Percentiles rank a stretch among this genome's conserved stretches.
Conservation (phyloP, 1,284 basidiomycete species). For the Schizophyllum amplum region DNA sequence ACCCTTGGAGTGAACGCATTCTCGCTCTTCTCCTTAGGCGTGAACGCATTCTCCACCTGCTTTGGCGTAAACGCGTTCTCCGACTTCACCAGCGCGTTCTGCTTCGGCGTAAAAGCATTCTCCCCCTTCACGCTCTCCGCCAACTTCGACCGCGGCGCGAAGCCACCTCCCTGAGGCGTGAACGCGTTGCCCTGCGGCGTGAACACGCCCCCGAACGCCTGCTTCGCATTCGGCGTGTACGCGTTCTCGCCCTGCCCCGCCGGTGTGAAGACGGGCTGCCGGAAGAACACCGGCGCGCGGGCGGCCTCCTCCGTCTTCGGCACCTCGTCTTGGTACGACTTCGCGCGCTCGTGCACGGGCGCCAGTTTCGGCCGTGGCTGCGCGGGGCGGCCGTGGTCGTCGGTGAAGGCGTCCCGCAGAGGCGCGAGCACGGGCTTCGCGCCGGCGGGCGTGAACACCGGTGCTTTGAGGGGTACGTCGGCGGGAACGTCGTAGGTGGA, state of each 20-base stretch:
- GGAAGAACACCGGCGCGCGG: neutral
- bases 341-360: slow-evolving; percentile 33
- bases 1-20: slow-evolving; percentile 9
- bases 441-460: slow-evolving; percentile 52
- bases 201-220: slow-evolving; percentile 49
- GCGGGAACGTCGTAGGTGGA: neutral
- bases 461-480: slow-evolving; percentile 33
- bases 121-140: slow-evolving; percentile 16
- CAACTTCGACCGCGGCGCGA: neutral
- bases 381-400: slow-evolving; percentile 34
- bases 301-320: slow-evolving; percentile 20
- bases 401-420: slow-evolving; percentile 37
- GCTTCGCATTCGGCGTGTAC: too few species aligned
- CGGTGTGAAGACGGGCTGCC: slow-evolving; percentile 7
- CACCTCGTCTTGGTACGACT: slow-evolving; percentile 39
- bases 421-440: slow-evolving; percentile 29
- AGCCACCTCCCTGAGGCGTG: slow-evolving; percentile 9
- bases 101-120: slow-evolving; percentile 12
- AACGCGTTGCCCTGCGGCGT: slow-evolving; percentile 59
- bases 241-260: too few species aligned
- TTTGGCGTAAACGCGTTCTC: slow-evolving; percentile 9
- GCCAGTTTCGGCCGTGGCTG: slow-evolving; percentile 15
- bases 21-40: neutral
- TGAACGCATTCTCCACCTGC: neutral
- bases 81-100: slow-evolving; percentile 24